These are phyloP conservation scores for Anisogramma anomala DNA, from an alignment of 2,329 filamentous ascomycete genomes.

Conservation along the genomic window DNA sequence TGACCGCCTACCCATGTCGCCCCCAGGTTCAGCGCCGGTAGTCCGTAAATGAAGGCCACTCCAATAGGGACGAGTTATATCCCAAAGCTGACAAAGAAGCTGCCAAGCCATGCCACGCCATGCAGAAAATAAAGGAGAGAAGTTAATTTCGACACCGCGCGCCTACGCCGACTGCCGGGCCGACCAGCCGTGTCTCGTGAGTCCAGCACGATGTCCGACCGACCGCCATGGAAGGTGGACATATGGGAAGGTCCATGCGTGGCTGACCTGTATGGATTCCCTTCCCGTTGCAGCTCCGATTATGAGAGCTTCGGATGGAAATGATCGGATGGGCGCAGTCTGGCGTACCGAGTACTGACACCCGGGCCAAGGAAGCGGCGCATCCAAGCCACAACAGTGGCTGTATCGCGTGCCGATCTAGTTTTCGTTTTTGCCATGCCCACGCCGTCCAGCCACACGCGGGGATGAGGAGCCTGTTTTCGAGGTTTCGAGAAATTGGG, in stretches of 20 bases:
- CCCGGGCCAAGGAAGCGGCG: neutral
- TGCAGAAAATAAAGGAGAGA: too few species aligned
- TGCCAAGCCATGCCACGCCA: too few species aligned
- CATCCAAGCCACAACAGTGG: conserved; percentile 1
- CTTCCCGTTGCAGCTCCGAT: conserved; percentile 7
- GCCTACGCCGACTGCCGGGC: neutral
- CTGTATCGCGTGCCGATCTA: neutral
- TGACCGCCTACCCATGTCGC: neutral
- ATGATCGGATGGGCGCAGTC: neutral
- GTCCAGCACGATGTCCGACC: neutral
- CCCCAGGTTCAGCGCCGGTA: too few species aligned
- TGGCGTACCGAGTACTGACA: neutral
- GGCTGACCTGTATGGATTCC: conserved; percentile 2
- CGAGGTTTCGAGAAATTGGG: neutral
- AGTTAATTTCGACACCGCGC: too few species aligned
- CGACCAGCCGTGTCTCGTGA: conserved; percentile 10
- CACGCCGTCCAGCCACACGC: neutral
- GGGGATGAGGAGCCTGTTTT: neutral
- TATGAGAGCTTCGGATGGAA: neutral
- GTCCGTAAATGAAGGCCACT: too few species aligned
- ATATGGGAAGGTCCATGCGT: neutral
- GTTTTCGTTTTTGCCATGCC: neutral
- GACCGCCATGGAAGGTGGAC: too few species aligned
- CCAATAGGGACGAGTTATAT: too few species aligned
- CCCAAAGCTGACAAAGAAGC: too few species aligned